These are phyloP conservation scores for Ustilago cynodontis DNA, from an alignment of 1,284 basidiomycete genomes.

Conservation along the genomic window DNA sequence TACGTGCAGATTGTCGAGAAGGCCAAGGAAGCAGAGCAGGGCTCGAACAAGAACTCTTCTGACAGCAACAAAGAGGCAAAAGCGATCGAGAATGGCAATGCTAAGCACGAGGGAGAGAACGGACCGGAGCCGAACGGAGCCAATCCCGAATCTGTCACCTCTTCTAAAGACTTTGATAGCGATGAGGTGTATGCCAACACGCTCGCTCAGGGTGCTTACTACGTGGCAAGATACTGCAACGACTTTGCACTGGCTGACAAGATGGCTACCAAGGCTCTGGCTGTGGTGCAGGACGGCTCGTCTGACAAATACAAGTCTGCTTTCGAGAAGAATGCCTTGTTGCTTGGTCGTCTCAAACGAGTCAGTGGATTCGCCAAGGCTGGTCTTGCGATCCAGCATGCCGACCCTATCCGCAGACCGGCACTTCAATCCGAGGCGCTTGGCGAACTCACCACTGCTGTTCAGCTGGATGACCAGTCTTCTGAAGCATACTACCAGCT, in stretches of 20 bases:
- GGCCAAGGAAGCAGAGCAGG: slow-evolving; percentile 54
- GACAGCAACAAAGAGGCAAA: slow-evolving; percentile 15
- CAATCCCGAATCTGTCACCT: slow-evolving; percentile 12
- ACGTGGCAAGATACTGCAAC: slow-evolving; percentile 45
- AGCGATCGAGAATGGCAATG: slow-evolving; percentile 20
- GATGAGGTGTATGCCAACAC: slow-evolving; percentile 56
- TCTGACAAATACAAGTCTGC: slow-evolving; percentile 36
- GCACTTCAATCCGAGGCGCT: slow-evolving; percentile 35
- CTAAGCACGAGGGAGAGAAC: slow-evolving; percentile 2
- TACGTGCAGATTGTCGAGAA: slow-evolving; percentile 67
- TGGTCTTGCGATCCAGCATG: slow-evolving; percentile 43
- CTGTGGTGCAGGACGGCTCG: slow-evolving; percentile 32
- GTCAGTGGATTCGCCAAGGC: slow-evolving; percentile 52
- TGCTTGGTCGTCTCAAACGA: slow-evolving; percentile 52
- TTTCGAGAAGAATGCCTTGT: slow-evolving; percentile 15
- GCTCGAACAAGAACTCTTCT: slow-evolving; percentile 19
- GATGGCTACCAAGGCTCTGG: slow-evolving; percentile 52
- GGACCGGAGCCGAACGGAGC: neutral
- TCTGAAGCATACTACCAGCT: slow-evolving; percentile 76
- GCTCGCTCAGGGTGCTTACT: slow-evolving; percentile 59
- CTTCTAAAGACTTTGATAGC: slow-evolving; percentile 46
- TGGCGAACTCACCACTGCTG: slow-evolving; percentile 74
- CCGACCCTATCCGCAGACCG: slow-evolving; percentile 39
- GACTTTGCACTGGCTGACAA: slow-evolving; percentile 51
- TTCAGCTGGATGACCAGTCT: slow-evolving; percentile 75